phyloP scores from a whole-genome alignment of 1,139 yeast species.

The Hyphopichia buzzinii region DNA sequence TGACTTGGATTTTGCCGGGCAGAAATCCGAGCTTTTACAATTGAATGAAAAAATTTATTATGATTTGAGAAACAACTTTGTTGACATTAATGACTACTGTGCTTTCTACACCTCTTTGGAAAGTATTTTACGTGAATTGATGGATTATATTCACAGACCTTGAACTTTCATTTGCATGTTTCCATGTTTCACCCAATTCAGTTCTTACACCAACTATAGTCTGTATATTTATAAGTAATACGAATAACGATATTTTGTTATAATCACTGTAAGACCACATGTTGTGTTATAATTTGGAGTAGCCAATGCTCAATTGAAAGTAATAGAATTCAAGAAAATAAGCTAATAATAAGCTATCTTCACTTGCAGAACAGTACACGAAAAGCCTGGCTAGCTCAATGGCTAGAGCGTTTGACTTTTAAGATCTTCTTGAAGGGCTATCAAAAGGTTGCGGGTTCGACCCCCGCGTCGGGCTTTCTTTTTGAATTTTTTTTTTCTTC shows the following conservation, averaged over 20 bases:
- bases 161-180: neutral
- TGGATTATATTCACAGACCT: conserved; percentile 30
- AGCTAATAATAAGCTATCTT: too few species aligned
- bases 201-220: too few species aligned
- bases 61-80: conserved; percentile 44
- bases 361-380: neutral
- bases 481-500: too few species aligned
- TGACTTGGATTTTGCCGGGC: conserved; percentile 5
- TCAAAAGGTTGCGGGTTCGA: conserved; percentile 39
- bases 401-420: conserved; percentile 32
- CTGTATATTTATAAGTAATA: too few species aligned
- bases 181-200: too few species aligned
- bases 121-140: conserved; percentile 38
- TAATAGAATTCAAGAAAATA: too few species aligned
- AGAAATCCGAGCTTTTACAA: conserved; percentile 26
- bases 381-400: conserved; percentile 22
- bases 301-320: too few species aligned
- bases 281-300: too few species aligned
- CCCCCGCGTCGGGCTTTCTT: conserved; percentile 23
- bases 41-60: conserved; percentile 40
- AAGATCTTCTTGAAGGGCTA: conserved; percentile 10
- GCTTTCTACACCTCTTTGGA: conserved; percentile 44
- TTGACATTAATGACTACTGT: conserved; percentile 47
- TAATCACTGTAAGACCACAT: too few species aligned
- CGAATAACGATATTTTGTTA: too few species aligned